These are phyloP conservation scores for Erysimum cheiranthoides DNA, from an alignment of 345 rosid genomes.

Conservation along the genomic window DNA sequence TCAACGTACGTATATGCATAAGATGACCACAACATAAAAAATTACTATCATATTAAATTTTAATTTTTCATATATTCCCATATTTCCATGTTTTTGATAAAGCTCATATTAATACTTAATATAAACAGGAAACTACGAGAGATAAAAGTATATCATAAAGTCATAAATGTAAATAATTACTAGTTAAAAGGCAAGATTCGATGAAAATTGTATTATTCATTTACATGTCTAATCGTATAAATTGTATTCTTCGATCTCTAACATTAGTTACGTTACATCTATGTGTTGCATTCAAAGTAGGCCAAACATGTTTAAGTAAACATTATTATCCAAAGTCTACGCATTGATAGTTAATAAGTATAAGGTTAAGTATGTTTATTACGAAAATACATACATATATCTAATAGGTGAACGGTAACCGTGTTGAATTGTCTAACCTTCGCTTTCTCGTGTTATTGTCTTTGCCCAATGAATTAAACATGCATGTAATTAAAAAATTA, in stretches of 20 bases:
- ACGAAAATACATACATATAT: constrained; percentile 19
- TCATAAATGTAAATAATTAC: too few species aligned
- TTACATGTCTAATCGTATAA: not conserved
- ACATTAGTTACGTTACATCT: not conserved
- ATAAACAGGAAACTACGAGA: too few species aligned
- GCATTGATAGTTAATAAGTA: constrained; percentile 17
- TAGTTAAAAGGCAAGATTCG: not conserved
- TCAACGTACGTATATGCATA: not conserved
- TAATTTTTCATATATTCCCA: not conserved
- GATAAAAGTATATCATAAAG: too few species aligned
- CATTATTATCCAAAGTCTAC: constrained; percentile 25
- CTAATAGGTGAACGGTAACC: constrained; percentile 27
- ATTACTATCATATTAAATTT: not conserved
- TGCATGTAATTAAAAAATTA: not conserved
- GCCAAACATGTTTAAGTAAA: constrained; percentile 25
- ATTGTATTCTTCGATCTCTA: constrained; percentile 12
- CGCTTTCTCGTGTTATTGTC: constrained; percentile 38
- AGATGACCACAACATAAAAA: not conserved
- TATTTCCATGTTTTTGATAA: not conserved
- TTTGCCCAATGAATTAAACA: constrained; percentile 13
- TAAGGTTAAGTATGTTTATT: constrained; percentile 23
- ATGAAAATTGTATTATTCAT: not conserved
- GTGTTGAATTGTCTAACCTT: constrained; percentile 41
- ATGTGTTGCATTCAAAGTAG: constrained; percentile 26
- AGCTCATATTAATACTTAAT: too few species aligned